Evolutionary conservation across 257 asterid genomes (phyloP).

Genomic region (Penstemon davidsonii): DNA sequence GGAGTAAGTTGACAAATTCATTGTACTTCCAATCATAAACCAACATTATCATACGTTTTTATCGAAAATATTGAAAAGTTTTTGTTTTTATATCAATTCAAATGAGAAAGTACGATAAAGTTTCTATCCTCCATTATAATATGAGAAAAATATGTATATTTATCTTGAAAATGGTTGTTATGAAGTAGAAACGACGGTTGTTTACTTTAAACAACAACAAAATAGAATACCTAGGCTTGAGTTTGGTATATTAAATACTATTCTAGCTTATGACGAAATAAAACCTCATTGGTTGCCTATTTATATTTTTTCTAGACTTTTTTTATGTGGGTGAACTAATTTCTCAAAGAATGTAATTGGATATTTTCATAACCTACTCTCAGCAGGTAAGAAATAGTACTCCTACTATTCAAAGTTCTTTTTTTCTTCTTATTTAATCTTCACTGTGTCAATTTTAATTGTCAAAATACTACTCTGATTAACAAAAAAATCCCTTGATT

Average conservation of each 20-base stretch:
- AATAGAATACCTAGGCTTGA: neutral
- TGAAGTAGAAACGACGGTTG: neutral
- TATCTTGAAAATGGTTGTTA: neutral
- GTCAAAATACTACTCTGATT: too few relatives aligned
- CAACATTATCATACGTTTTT: too few relatives aligned
- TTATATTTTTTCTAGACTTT: neutral
- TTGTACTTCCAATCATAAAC: too few relatives aligned
- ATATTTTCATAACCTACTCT: conserved; percentile 20
- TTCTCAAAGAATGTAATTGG: neutral
- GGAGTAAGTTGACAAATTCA: too few relatives aligned
- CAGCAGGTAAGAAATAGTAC: conserved; percentile 23
- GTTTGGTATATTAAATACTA: conserved; percentile 14
- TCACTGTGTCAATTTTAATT: too few relatives aligned
- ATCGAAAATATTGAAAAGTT: neutral
- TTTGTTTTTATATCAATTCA: too few relatives aligned
- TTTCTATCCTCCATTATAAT: too few relatives aligned
- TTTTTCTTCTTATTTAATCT: neutral
- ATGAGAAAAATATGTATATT: neutral
- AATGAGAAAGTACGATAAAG: neutral
- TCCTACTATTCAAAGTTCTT: conserved; percentile 15
- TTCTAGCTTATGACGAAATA: conserved; percentile 25
- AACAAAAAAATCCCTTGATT: too few relatives aligned
- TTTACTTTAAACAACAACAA: conserved; percentile 1
- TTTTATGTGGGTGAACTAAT: conserved; percentile 23
- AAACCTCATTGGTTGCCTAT: conserved; percentile 16